A percentile compares a stretch with the other conserved stretches of the same genome.
Evolutionary conservation across 495 filamentous ascomycete genomes (phyloP).

Genomic region (Hypoxylon fragiforme): DNA sequence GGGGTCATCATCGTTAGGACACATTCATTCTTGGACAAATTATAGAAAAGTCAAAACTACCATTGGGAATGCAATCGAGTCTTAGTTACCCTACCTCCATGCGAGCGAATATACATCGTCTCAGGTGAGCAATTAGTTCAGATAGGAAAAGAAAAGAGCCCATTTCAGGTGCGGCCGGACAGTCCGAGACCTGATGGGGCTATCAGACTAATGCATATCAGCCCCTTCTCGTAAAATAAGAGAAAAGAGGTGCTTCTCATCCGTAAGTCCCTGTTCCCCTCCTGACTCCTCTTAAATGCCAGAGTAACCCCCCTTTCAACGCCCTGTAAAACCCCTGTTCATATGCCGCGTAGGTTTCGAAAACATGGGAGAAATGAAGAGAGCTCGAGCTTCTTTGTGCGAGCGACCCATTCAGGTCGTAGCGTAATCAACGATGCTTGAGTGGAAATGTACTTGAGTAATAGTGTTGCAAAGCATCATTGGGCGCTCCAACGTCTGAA

Average conservation of each 20-base stretch:
- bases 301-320: constrained; percentile 15
- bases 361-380: constrained; percentile 27
- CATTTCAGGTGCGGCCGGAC: too few species aligned
- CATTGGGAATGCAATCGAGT: constrained; percentile 11
- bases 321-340: constrained; percentile 25
- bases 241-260: constrained; percentile 6
- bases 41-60: too few species aligned
- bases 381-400: constrained; percentile 5
- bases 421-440: constrained; percentile 6
- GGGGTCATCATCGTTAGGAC: too few species aligned
- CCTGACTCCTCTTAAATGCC: constrained; percentile 31
- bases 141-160: constrained; percentile 15
- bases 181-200: too few species aligned
- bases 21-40: too few species aligned
- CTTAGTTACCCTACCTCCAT: constrained; percentile 22
- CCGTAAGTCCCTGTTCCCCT: constrained; percentile 21
- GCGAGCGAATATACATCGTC: constrained; percentile 16
- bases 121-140: constrained; percentile 11
- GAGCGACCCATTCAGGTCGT: constrained; percentile 12
- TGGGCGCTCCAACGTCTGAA: constrained; percentile 6
- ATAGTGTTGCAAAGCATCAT: constrained; percentile 7
- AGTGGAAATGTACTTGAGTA: constrained; percentile 6
- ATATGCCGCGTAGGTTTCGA: constrained; percentile 26
- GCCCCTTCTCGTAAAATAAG: background rate
- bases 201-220: background rate